Base-by-base conservation (phyloP, 2,329 filamentous ascomycete genomes). In the Colletotrichum filicis region DNA sequence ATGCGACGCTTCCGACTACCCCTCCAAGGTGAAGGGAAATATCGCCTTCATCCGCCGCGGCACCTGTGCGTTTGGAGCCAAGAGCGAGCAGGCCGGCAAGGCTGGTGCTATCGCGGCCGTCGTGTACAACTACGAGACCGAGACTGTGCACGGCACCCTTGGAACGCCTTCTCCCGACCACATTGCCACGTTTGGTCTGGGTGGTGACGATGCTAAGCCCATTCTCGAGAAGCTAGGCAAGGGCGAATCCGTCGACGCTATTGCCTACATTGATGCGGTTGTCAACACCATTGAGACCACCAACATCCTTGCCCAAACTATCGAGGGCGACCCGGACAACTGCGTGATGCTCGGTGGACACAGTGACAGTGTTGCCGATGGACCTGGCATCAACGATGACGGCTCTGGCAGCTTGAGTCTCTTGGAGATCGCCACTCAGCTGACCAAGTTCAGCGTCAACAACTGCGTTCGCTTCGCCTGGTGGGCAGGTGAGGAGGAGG, bases 361-460 rank as follows among this genome's bases (percentile, higher is more conserved):
- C 83, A 90, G 87, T 42, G 91, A 92, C 79, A 89, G 88, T 74
- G 91, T 92, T 19, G 79, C 84, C 0, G 91, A 89, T 64, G 91
- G 91, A 1, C 90, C 91, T 0, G 93, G 93, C 24, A 94, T 95
- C 86, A 95, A 95, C 80, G 93, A 95, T 76, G 92, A 95, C 77
- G 93, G 93, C 59, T 92, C 91, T 3, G 93, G 93, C 68, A 90
- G 88, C 42, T 77, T 91, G 67, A 87, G 89, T 0, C 83, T 92
- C 5, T 86, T 93, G 52, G 91, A 93, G 79, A 84, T 93, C 9
- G 91, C 91, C 1, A 87, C 85, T 2, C 89, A 91, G 75, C 83
- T 92, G 68, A 81, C 86, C 71, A 85, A 86, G 24, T 92, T 88
- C 81, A 82, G 80, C 42, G 89, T 92, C 76, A 89, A 89, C 79